These are phyloP conservation scores for Mrakia blollopis DNA, from an alignment of 768 basidiomycete species.

Conservation along the genomic window DNA sequence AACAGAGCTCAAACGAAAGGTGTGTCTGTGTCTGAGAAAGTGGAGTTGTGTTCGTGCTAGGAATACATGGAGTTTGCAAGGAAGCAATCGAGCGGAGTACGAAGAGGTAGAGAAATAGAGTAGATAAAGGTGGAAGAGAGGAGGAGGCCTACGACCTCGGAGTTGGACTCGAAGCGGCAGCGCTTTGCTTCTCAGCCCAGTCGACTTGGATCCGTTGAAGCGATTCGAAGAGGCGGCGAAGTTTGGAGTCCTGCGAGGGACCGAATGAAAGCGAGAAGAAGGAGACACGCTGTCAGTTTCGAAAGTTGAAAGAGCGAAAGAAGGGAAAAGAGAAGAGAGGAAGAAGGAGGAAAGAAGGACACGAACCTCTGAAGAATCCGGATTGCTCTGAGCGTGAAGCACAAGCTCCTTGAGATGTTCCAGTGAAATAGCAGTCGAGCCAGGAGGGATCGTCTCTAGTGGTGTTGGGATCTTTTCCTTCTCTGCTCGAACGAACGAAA, in stretches of 20 bases:
- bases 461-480: background rate
- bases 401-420: conserved; percentile 17
- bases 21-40: too few relatives aligned
- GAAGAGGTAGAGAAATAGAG: too few relatives aligned
- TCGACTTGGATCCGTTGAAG: conserved; percentile 22
- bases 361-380: conserved; percentile 16
- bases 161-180: background rate
- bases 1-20: too few relatives aligned
- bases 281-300: background rate
- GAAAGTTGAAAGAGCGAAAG: background rate
- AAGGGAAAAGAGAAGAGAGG: too few relatives aligned
- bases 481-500: background rate
- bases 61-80: too few relatives aligned
- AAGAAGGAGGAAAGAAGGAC: too few relatives aligned
- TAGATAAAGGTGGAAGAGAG: too few relatives aligned
- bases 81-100: too few relatives aligned
- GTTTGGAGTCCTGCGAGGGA: background rate
- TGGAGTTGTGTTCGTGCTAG: too few relatives aligned
- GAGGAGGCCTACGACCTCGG: too few relatives aligned
- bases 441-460: conserved; percentile 20
- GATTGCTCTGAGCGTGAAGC: conserved; percentile 1
- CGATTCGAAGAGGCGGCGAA: conserved; percentile 5
- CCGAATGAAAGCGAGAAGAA: background rate
- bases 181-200: conserved; percentile 18
- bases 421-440: conserved; percentile 21